These are phyloP conservation scores for Fallopia convolvulus DNA, from an alignment of 148 eudicot genomes.

Conservation along the genomic window DNA sequence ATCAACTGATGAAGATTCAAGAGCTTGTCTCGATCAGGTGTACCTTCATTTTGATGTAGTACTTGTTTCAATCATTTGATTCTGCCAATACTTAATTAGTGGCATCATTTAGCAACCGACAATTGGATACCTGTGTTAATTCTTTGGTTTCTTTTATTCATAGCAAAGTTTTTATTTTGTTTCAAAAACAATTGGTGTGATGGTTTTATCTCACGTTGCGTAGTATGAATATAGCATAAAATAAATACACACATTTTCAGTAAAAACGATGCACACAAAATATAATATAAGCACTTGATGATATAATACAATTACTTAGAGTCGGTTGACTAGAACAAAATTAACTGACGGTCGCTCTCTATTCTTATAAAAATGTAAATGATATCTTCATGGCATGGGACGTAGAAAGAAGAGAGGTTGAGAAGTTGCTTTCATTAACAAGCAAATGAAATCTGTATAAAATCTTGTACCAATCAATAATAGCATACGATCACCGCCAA, in stretches of 20 bases:
- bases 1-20: no score
- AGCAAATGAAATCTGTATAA: not conserved
- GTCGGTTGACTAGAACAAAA: no score
- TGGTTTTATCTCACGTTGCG: no score
- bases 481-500: not conserved
- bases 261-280: no score
- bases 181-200: no score
- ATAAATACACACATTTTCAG: no score
- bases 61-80: not conserved
- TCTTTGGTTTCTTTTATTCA: not conserved
- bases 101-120: not conserved
- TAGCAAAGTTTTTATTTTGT: no score
- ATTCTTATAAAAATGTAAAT: not conserved
- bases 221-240: no score
- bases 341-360: no score
- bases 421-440: not conserved
- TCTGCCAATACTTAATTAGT: not conserved
- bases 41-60: not conserved
- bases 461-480: not conserved
- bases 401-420: not conserved
- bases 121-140: not conserved
- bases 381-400: not conserved
- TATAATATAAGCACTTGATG: no score
- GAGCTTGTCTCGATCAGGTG: not conserved
- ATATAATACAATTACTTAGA: no score